Evolutionary conservation across 2,329 filamentous ascomycete genomes (phyloP).

Genomic region (Neofusicoccum ribis): DNA sequence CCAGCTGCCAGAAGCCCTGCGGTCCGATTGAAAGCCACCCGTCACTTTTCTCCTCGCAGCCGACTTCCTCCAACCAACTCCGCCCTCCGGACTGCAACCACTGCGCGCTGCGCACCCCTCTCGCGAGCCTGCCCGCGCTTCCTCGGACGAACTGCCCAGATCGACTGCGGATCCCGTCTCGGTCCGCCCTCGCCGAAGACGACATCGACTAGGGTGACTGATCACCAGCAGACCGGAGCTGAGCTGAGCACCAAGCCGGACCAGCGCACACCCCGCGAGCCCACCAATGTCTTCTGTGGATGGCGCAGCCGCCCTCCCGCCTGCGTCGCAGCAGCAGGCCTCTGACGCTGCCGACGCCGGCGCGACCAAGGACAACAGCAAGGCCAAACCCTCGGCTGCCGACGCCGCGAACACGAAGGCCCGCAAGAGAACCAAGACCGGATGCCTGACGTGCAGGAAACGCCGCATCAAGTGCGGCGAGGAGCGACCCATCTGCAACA

Average conservation of each 20-base stretch:
- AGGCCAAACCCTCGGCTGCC: slow-evolving; percentile 10
- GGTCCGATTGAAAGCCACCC: slow-evolving; percentile 1
- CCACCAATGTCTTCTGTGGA: slow-evolving; percentile 8
- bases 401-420: slow-evolving; percentile 14
- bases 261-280: background rate
- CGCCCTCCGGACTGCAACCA: background rate
- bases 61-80: background rate
- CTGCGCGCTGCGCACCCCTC: background rate
- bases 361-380: background rate
- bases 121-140: background rate
- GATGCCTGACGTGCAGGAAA: slow-evolving; percentile 89
- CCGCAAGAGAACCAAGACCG: slow-evolving; percentile 74
- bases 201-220: background rate
- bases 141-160: slow-evolving; percentile 6
- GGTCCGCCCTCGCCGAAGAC: slow-evolving; percentile 17
- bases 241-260: background rate
- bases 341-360: background rate
- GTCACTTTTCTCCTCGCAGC: background rate
- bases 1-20: background rate
- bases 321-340: slow-evolving; percentile 1
- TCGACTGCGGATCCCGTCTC: slow-evolving; percentile 20
- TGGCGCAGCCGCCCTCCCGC: background rate
- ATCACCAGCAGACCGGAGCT: background rate
- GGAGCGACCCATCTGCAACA: slow-evolving; percentile 76
- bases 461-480: slow-evolving; percentile 97